A percentile compares a stretch with the other conserved stretches of the same genome.
These are phyloP conservation scores for Lasiosphaeria hispida DNA, from an alignment of 495 filamentous ascomycete species.

Conservation along the genomic window DNA sequence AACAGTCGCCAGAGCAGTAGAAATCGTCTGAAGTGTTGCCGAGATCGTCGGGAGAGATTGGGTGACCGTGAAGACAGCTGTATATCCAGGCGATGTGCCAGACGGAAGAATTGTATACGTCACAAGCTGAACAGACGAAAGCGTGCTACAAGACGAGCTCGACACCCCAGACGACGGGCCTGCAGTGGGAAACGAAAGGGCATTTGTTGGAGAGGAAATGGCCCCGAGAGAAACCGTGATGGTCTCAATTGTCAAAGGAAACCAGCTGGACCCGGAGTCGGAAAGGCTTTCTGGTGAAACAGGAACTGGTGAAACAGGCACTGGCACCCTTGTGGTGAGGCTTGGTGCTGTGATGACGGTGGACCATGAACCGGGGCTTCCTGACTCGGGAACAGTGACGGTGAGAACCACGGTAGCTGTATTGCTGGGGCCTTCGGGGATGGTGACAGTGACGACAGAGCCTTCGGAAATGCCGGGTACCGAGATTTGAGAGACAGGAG, in stretches of 20 bases:
- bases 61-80: slow-evolving; percentile 18
- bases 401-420: slow-evolving; percentile 24
- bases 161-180: background rate
- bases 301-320: background rate
- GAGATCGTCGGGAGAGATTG: background rate
- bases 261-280: background rate
- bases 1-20: background rate
- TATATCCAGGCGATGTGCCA: slow-evolving; percentile 17
- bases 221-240: slow-evolving; percentile 10
- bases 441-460: slow-evolving; percentile 25
- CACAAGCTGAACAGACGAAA: slow-evolving; percentile 7
- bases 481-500: too few relatives aligned
- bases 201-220: too few relatives aligned
- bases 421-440: slow-evolving; percentile 22
- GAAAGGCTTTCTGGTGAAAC: background rate
- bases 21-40: background rate
- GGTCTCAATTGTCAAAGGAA: slow-evolving; percentile 14
- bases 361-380: slow-evolving; percentile 14
- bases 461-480: too few relatives aligned
- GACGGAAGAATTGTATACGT: slow-evolving; percentile 18
- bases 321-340: slow-evolving; percentile 7
- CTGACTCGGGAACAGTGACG: slow-evolving; percentile 23
- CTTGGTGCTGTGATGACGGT: slow-evolving; percentile 14
- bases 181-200: background rate
- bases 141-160: slow-evolving; percentile 2